Conservation (phyloP, 495 filamentous ascomycete genomes). For the Lepraria neglecta region DNA sequence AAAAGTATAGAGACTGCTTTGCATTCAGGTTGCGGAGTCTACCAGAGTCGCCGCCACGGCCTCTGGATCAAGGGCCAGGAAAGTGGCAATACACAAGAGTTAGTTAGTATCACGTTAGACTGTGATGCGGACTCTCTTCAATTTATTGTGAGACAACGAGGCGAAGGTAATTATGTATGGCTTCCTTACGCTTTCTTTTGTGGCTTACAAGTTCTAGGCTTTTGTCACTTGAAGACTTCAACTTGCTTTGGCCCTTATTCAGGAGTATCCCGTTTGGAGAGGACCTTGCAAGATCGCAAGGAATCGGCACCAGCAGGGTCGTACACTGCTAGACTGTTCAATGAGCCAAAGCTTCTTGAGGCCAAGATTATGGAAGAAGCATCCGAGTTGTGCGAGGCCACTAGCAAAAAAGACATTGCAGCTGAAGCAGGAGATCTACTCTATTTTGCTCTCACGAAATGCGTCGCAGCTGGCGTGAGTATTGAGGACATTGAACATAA, state of each 20-base stretch:
- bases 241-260: slow-evolving; percentile 84
- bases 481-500: slow-evolving; percentile 84
- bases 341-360: slow-evolving; percentile 76
- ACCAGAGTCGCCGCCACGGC: slow-evolving; percentile 77
- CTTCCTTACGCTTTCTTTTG: neutral
- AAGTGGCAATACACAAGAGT: slow-evolving; percentile 85
- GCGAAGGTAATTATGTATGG: slow-evolving; percentile 46
- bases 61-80: slow-evolving; percentile 96
- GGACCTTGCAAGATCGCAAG: slow-evolving; percentile 76
- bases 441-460: slow-evolving; percentile 91
- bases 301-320: slow-evolving; percentile 76
- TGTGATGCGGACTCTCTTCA: slow-evolving; percentile 90
- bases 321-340: slow-evolving; percentile 89
- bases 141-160: slow-evolving; percentile 84
- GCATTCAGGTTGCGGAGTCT: slow-evolving; percentile 82
- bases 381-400: slow-evolving; percentile 82
- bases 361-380: slow-evolving; percentile 99
- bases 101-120: slow-evolving; percentile 76
- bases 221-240: slow-evolving; percentile 88
- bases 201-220: slow-evolving; percentile 48
- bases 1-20: slow-evolving; percentile 85
- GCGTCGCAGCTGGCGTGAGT: slow-evolving; percentile 71
- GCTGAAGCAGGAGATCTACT: slow-evolving; percentile 93
- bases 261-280: slow-evolving; percentile 75
- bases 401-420: slow-evolving; percentile 72